Conservation (phyloP, 805 yeast genomes). For the Metschnikowia anglica region DNA sequence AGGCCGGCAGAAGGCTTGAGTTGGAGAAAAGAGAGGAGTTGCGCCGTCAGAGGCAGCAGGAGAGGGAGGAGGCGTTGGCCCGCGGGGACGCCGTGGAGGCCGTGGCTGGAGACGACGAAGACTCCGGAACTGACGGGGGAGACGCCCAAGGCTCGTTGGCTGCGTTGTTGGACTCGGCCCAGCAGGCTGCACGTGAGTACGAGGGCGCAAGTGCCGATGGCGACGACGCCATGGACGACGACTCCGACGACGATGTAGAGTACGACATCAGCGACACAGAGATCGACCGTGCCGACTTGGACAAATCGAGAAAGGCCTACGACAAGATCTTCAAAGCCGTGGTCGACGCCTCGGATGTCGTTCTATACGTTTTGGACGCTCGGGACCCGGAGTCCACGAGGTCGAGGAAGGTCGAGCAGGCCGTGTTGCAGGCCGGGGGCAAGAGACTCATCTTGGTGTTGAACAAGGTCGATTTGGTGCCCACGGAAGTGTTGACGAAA, state of each 20-base stretch:
- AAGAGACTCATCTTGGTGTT: conserved; percentile 83
- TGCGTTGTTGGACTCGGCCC: conserved; percentile 88
- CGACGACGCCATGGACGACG: conserved; percentile 30
- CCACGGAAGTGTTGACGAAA: conserved; percentile 74
- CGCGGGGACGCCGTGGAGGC: conserved; percentile 39
- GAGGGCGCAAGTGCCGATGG: conserved; percentile 51
- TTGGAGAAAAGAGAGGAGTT: conserved; percentile 52
- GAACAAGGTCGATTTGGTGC: conserved; percentile 91
- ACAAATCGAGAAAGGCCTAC: conserved; percentile 83
- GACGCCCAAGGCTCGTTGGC: conserved; percentile 54
- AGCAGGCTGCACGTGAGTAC: conserved; percentile 76
- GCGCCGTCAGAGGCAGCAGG: conserved; percentile 51
- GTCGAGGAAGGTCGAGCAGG: conserved; percentile 86
- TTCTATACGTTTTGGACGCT: conserved; percentile 92
- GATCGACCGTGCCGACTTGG: conserved; percentile 50
- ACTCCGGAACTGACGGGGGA: conserved; percentile 41
- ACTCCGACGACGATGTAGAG: conserved; percentile 41
- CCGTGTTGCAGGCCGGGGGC: conserved; percentile 73
- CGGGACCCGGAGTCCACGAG: conserved; percentile 96
- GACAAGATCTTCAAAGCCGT: conserved; percentile 93
- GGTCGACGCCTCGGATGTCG: conserved; percentile 87
- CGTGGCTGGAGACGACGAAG: conserved; percentile 40
- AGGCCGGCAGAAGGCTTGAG: conserved; percentile 55
- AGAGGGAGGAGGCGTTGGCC: conserved; percentile 39
- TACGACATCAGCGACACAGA: conserved; percentile 43